Evolutionary conservation across 768 basidiomycete genomes (phyloP).

Genomic region (Auriscalpium orientale): DNA sequence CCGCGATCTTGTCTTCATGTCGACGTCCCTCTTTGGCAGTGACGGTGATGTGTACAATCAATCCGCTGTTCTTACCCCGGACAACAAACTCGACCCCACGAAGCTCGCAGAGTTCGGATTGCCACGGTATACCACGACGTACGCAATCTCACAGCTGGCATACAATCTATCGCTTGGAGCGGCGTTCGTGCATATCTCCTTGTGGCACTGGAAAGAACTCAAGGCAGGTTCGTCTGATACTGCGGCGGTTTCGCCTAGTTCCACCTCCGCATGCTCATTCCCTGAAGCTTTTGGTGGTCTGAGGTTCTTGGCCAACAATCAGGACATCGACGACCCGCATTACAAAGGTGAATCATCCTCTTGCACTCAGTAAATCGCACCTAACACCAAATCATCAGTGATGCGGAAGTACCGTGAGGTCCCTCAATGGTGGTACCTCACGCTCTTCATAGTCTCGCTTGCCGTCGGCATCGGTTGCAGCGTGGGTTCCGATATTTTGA

Average conservation of each 20-base stretch:
- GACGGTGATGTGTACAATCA: slow-evolving; percentile 36
- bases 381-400: slow-evolving; percentile 18
- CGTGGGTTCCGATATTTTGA: slow-evolving; percentile 15
- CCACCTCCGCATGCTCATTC: background rate
- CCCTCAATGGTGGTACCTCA: slow-evolving; percentile 44
- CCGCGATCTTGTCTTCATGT: slow-evolving; percentile 40
- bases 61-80: slow-evolving; percentile 30
- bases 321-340: slow-evolving; percentile 44
- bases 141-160: slow-evolving; percentile 39
- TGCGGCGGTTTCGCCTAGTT: background rate
- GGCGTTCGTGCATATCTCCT: slow-evolving; percentile 38
- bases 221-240: slow-evolving; percentile 26
- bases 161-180: slow-evolving; percentile 45
- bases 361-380: background rate
- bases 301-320: slow-evolving; percentile 29
- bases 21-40: slow-evolving; percentile 34
- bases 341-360: slow-evolving; percentile 30
- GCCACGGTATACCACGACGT: slow-evolving; percentile 36
- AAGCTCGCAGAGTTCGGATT: slow-evolving; percentile 24
- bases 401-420: slow-evolving; percentile 49
- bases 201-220: slow-evolving; percentile 48
- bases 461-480: slow-evolving; percentile 41
- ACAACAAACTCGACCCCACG: slow-evolving; percentile 28
- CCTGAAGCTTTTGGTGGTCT: slow-evolving; percentile 34
- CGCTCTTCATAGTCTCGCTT: slow-evolving; percentile 38